Conservation (phyloP, 306 rosid species). For the Parietaria judaica region DNA sequence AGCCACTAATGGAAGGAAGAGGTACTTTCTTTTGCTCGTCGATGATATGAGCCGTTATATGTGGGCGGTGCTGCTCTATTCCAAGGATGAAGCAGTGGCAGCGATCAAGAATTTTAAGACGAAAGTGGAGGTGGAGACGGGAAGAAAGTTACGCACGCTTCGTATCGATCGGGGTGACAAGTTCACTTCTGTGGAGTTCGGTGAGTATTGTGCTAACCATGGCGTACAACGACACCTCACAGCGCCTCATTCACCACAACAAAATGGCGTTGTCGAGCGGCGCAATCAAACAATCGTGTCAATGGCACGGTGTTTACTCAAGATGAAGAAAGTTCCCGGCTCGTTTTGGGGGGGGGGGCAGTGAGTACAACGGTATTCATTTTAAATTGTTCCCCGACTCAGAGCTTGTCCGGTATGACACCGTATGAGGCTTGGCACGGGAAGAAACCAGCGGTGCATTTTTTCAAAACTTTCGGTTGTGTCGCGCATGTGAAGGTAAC, state of each 20-base stretch:
- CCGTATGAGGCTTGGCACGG: neutral
- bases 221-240: neutral
- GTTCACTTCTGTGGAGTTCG: neutral
- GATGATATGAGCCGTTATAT: neutral
- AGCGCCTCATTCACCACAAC: neutral
- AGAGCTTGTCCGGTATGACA: neutral
- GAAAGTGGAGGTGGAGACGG: neutral
- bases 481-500: neutral
- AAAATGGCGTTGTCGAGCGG: neutral
- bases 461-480: neutral
- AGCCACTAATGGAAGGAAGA: no score
- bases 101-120: neutral
- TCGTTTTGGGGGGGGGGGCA: neutral
- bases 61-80: neutral
- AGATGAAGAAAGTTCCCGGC: neutral
- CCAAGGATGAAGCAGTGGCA: neutral
- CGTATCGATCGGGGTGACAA: neutral
- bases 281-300: neutral
- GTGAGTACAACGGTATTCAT: neutral
- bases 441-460: neutral
- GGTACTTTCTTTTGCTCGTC: neutral
- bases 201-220: neutral
- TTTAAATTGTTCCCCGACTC: neutral
- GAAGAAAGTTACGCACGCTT: neutral
- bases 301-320: neutral